phyloP scores from a whole-genome alignment of 129 eudicot species.

The Chrysanthemum seticuspe region DNA sequence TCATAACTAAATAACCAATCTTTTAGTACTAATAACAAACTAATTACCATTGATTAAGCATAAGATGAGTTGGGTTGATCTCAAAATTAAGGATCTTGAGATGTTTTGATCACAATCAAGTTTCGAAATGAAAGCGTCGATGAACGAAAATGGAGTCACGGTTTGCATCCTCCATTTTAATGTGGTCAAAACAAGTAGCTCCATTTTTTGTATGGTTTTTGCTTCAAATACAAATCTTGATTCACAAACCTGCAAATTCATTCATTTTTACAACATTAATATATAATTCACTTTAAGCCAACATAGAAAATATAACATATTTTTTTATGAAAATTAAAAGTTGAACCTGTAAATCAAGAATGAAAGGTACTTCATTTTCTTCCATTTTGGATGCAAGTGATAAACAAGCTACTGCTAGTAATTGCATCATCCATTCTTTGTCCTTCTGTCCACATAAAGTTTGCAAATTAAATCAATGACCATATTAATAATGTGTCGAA shows the following conservation, averaged over 20 bases:
- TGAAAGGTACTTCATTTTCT: slow-evolving; percentile 22
- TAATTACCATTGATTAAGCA: slow-evolving; percentile 52
- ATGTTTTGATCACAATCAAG: slow-evolving; percentile 43
- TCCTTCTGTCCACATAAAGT: neutral
- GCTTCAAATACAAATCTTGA: slow-evolving; percentile 65
- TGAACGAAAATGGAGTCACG: slow-evolving; percentile 69
- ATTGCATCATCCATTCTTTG: neutral
- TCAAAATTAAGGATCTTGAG: slow-evolving; percentile 37
- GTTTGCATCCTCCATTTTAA: slow-evolving; percentile 89
- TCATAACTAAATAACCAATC: neutral
- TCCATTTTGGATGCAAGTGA: neutral
- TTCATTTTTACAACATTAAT: slow-evolving; percentile 10
- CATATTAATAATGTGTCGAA: neutral
- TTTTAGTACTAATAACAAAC: neutral
- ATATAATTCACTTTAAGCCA: slow-evolving; percentile 6
- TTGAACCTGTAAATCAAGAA: slow-evolving; percentile 66
- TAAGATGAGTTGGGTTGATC: slow-evolving; percentile 61
- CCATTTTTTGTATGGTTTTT: slow-evolving; percentile 76
- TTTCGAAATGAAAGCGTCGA: slow-evolving; percentile 57
- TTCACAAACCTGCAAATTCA: slow-evolving; percentile 49
- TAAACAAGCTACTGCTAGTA: neutral
- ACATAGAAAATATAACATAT: slow-evolving; percentile 2
- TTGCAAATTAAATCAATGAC: neutral
- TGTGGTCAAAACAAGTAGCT: slow-evolving; percentile 69
- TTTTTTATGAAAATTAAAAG: neutral